These are phyloP conservation scores for Ophiostoma montium DNA, from an alignment of 2,329 filamentous ascomycete species.

Conservation along the genomic window DNA sequence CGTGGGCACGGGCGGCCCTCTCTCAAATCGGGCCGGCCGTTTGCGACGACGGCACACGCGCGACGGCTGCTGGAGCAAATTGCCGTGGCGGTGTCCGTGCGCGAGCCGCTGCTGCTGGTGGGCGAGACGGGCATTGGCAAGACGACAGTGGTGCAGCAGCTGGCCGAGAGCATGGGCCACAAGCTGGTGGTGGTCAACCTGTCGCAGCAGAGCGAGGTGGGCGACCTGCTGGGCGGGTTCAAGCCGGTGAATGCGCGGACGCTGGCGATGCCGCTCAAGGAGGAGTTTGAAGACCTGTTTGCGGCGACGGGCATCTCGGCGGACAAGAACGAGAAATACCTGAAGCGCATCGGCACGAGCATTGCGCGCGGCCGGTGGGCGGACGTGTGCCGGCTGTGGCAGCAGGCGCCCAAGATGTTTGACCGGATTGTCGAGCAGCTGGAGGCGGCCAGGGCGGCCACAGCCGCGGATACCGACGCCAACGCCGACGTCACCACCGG, in stretches of 20 bases:
- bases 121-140: constrained; percentile 98
- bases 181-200: constrained; percentile 88
- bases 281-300: constrained; percentile 87
- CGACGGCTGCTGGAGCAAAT: constrained; percentile 79
- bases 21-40: constrained; percentile 42
- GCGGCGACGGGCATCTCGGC: constrained; percentile 69
- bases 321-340: constrained; percentile 75
- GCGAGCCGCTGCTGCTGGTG: constrained; percentile 88
- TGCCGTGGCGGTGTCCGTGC: constrained; percentile 62
- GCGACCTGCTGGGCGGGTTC: constrained; percentile 90
- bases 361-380: constrained; percentile 75
- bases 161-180: constrained; percentile 71
- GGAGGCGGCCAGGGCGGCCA: constrained; percentile 18
- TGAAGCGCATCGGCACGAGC: constrained; percentile 66
- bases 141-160: constrained; percentile 86
- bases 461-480: constrained; percentile 8
- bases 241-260: constrained; percentile 88
- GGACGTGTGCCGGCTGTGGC: constrained; percentile 75
- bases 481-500: constrained; percentile 23
- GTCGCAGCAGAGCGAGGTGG: constrained; percentile 93
- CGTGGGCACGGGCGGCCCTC: constrained; percentile 22
- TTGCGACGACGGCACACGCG: constrained; percentile 80
- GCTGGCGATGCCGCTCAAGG: constrained; percentile 76
- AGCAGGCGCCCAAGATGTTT: constrained; percentile 79
- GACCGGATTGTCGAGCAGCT: constrained; percentile 50